Evolutionary conservation across 495 filamentous ascomycete genomes (phyloP).

Genomic region (Neurospora sp.): DNA sequence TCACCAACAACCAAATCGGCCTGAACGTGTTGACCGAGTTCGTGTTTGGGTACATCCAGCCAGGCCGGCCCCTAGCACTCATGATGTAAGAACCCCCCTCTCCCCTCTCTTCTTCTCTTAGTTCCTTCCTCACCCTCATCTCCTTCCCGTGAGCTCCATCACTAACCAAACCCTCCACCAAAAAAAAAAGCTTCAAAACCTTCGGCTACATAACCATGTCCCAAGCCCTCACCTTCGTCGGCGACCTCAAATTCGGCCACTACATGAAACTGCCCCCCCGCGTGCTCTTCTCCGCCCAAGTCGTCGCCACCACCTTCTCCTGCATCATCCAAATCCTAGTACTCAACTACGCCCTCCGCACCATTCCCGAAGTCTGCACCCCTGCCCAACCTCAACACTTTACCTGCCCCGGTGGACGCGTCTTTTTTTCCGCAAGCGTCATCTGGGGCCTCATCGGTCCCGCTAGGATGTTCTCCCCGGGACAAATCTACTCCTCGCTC

Average conservation of each 20-base stretch:
- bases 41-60: constrained; percentile 58
- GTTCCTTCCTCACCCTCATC: not conserved
- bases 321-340: constrained; percentile 58
- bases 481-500: constrained; percentile 54
- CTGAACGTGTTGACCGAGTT: constrained; percentile 64
- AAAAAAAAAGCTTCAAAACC: constrained; percentile 49
- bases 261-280: constrained; percentile 65
- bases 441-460: constrained; percentile 65
- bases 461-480: constrained; percentile 55
- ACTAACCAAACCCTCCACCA: not conserved
- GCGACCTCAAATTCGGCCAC: constrained; percentile 51
- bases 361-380: constrained; percentile 52
- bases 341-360: constrained; percentile 53
- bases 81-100: constrained; percentile 40
- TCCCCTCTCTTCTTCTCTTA: not conserved
- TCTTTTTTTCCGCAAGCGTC: constrained; percentile 58
- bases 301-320: constrained; percentile 53
- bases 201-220: constrained; percentile 63
- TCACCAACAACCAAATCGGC: constrained; percentile 60
- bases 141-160: not conserved
- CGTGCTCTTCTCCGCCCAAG: constrained; percentile 58
- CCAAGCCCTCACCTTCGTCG: constrained; percentile 44
- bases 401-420: constrained; percentile 56
- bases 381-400: constrained; percentile 51
- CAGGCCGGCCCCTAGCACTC: constrained; percentile 53